Conservation (phyloP, 2,329 filamentous ascomycete genomes). For the Epichloe hybrida region DNA sequence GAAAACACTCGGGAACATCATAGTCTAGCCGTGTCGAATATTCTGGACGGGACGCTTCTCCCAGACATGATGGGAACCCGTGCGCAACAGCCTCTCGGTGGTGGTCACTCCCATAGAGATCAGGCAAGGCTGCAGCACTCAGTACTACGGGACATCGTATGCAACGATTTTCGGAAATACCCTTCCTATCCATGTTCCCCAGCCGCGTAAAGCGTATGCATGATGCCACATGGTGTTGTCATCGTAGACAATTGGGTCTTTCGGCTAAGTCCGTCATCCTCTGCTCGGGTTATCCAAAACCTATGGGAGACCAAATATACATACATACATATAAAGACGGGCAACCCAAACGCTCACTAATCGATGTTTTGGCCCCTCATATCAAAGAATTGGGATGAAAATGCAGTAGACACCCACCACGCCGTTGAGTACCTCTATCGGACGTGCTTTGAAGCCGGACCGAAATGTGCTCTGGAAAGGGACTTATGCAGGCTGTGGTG, state of each 20-base stretch:
- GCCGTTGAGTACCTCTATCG: conserved; percentile 17
- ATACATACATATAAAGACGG: too few species aligned
- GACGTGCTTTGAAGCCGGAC: conserved; percentile 16
- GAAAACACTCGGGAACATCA: conserved; percentile 24
- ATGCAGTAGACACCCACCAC: conserved; percentile 18
- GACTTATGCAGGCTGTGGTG: background rate
- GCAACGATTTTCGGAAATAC: conserved; percentile 12
- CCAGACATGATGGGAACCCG: background rate
- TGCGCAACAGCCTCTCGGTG: background rate
- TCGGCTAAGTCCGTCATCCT: conserved; percentile 11
- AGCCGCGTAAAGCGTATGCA: conserved; percentile 20
- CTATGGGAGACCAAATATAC: too few species aligned
- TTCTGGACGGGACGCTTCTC: background rate
- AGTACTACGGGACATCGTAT: conserved; percentile 35
- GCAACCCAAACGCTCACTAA: too few species aligned
- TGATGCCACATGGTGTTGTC: conserved; percentile 22
- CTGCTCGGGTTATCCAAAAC: too few species aligned
- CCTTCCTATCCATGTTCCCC: conserved; percentile 14
- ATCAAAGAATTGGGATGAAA: conserved; percentile 14
- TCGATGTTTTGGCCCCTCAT: too few species aligned
- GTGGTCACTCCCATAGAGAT: background rate
- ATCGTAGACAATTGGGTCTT: conserved; percentile 18
- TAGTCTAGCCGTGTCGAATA: conserved; percentile 13
- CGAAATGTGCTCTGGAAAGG: conserved; percentile 1
- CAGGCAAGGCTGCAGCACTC: conserved; percentile 24